Evolutionary conservation across 75 land plant genomes (phyloP), one percentile per base, ranked within the genome.

Genomic region (Azolla pinnata): DNA sequence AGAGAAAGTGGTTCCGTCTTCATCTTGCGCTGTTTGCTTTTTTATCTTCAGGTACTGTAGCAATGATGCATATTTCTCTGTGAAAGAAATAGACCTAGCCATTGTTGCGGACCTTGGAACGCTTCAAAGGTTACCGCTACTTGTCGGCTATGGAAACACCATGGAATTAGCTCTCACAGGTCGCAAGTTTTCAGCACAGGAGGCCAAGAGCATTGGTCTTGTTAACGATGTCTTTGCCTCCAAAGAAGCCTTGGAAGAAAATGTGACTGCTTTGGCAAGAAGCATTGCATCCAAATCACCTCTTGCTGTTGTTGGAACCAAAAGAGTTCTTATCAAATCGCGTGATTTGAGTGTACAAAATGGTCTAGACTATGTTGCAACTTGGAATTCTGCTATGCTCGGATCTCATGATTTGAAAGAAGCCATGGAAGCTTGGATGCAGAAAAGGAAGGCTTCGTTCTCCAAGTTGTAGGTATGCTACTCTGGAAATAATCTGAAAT

Each of bases 71-170:
- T 60, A 56, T 44, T 95, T 95, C 40, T 66, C 65, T 28, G 87
- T 95, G 19, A 95, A 86, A 69, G 99, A 95, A 67, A 97, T 95
- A 8, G 92, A 95, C 42, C 50, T 90, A 44, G 99, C 68, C 53
- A 82, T 95, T 54, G 58, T 75, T 0, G 92, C 97, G 17, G 99
- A 95, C 71, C 73, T 95, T 1, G 97, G 92, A 1, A 67, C 88
- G 53, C 68, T 95, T 16, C 97, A 95, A 78, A 63, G 99, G 49
- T 53, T 95, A 49, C 99, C 99, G 18, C 21, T 42, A n/a, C 79
- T 95, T 44, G 77, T 95, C 0, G 92, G 97, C 29, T 72, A 62
- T 24, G 91, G 85, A 1, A 68, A 69, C 55, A 83, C 92, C 8
- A 54, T 73, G 81, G 99, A 95, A 21, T 48, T 95, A 59, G 86